Evolutionary conservation across 345 rosid genomes (phyloP), one percentile per base, ranked within the genome.

Genomic region (Ceriops tagal): DNA sequence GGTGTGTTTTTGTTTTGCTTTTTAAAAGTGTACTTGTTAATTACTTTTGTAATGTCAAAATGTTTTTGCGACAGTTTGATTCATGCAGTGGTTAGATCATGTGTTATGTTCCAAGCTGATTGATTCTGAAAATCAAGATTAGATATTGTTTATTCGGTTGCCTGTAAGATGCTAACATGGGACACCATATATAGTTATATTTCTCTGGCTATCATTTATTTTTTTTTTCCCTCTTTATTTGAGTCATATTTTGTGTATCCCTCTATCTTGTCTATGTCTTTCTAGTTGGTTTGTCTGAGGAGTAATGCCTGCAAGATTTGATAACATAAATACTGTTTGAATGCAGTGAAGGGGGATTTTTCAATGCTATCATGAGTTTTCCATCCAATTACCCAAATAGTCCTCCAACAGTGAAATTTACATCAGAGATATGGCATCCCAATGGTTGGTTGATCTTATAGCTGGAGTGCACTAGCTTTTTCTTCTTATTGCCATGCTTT

Each of bases 371-470:
- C 34, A 90, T 95, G 97, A 87, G 87, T 69, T 95, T 95, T 75
- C 99, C 97, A n/a, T 79, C 83, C 46, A 85, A 95, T 71, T 95
- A 95, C 55, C 99, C 99, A 4, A 84, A 84, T 64, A 92, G 96
- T 68, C 97, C 99, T 27, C 96, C 99, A 0, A 83, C 92, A 0
- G 92, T 92, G 67, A 87, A 86, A 85, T 95, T 95, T 77, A 87
- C 91, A 24, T 87, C 97, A 21, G 99, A 95, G 77, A 65, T 95
- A 76, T 95, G 99, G 99, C 99, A 95, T 83, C 99, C 98, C 52
- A 95, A 95, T 58, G 99, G 99, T 95, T 61, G 31, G 81, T 74
- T 52, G 6, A 6, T 61, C 46, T 58, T 55, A 13, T 65, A 19
- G 3, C 22, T 26, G n/a, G 10, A 68, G 31, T 24, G 26, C 35